Base-by-base conservation (phyloP, 352 stramenopile genomes). In the Thraustochytrium striatum region DNA sequence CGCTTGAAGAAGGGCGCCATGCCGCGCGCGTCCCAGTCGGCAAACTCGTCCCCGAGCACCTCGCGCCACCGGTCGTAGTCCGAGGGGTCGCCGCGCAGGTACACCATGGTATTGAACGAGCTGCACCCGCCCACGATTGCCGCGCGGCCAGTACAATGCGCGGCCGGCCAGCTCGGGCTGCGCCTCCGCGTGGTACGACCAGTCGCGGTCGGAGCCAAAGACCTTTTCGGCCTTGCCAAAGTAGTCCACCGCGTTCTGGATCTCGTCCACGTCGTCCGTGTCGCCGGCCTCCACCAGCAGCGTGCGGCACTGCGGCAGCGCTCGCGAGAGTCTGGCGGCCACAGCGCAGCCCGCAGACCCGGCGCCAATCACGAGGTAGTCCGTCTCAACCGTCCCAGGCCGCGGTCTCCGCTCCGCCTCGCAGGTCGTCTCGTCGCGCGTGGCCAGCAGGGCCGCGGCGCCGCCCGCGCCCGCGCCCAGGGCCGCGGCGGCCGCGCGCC, bases 351-450 rank as follows among this genome's bases (percentile, higher is more conserved):
- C 92, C 16, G 91, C 90, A 0, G 92, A 94, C 38, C 93, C 93
- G 32, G 85, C 91, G 69, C 93, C 93, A 21, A 97, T 90, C 68
- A 97, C 91, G 59, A 97, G 91, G 84, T 95, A 97, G 86, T 97
- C 92, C 47, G 68, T 43, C 16, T 35, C 35, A n/a, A 9, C 41
- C 65, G 47, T 75, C 65, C 65, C 65, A 75, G 7, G 21, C 47
- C 47, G n/a, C n/a, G n/a, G n/a, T n/a, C n/a, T 61, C 25, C 7
- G 25, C 7, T 61, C 25, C 5, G 39, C 13, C 39, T 47, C 13
- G 39, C 5, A 13, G 5, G 5, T 5, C 39, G 39, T 13, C 39
- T 47, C 13, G 39, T 13, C 13, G 5, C 39, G 39, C 39, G 39
- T 47, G 39, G 5, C 39, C 39, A 13, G 39, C 39, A 13, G 5